Base-by-base conservation (phyloP, 345 rosid species). In the Salix caprea region DNA sequence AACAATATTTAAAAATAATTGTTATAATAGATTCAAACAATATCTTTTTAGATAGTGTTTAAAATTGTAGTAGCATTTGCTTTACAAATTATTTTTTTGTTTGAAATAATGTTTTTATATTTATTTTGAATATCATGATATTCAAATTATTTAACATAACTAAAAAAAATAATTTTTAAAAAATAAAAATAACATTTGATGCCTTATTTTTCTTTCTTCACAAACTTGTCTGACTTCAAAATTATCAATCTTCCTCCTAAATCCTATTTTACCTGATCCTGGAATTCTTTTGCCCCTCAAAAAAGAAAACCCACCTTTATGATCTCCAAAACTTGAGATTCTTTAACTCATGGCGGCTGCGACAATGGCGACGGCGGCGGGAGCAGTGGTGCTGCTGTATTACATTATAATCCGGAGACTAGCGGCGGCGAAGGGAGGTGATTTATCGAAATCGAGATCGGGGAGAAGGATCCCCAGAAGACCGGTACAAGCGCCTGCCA, bases 401-500 rank as follows among this genome's bases (percentile, higher is more conserved):
- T 90, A 77, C 82, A 76, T 90, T 18, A 76, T 92, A 80, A 86
- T 86, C 66, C 86, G 91, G 83, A 84, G 92, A 75, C 74, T 85
- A 70, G 90, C 81, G 28, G 80, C 84, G 39, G 80, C 50, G 84
- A 81, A 61, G n/a, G 87, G 77, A 44, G 93, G 76, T 6, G 92
- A 85, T 74, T 84, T 89, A 62, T 85, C 87, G 62, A 91, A 87
- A 85, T 87, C 94, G 77, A 85, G 94, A 85, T 88, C 96, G 65
- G 86, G 77, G 34, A 90, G 86, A 78, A 84, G 91, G 81, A 83
- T 90, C 37, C 80, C 86, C 12, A 87, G 97, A 61, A 80, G 97
- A 65, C 99, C 92, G 19, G 94, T 95, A 40, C 95, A 91, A 83
- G 98, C 99, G 15, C 97, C 99, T 11, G 96, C 97, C 32, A 96